Base-by-base conservation (phyloP, 345 rosid species). In the Turritis glabra region DNA sequence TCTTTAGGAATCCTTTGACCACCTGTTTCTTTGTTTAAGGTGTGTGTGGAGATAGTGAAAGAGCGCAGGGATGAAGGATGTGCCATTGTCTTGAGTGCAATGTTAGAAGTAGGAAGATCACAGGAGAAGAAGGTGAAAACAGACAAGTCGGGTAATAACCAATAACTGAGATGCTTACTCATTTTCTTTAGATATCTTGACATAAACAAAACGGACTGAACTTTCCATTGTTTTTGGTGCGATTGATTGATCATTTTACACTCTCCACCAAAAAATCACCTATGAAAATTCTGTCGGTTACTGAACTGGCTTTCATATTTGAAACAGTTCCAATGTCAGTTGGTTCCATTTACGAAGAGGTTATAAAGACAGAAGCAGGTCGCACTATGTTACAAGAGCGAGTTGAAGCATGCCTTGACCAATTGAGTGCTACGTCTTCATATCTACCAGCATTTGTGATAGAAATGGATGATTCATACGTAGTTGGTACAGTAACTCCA, bases 331-430 rank as follows among this genome's bases (percentile, higher is more conserved):
- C 93, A 5, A 70, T 92, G 76, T 85, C 90, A 8, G 32, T 88
- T 33, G 80, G 83, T 79, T 67, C 92, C 57, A 88, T 95, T 37
- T 95, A 83, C 62, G 97, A 85, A 73, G 97, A 90, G 81, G 90
- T 90, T 65, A 89, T 90, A 80, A 87, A 88, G 82, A 83, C 78
- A 74, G 92, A 85, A 80, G 87, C 80, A 53, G 95, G 92, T 55
- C 93, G 89, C 52, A 81, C 79, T 61, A 82, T 88, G 93, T 85
- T 89, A 38, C 77, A 87, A 64, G 97, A 89, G 73, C 88, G 86
- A 81, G 84, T 89, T 43, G 83, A 86, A 82, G 84, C 86, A 22
- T 78, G 78, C 33, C 92, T 95, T 75, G 75, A 40, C 12, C 83
- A 81, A 69, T 73, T 92, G 87, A 77, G 85, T 59, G 82, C 83